These are phyloP conservation scores for Elsinoe ampelina DNA, from an alignment of 2,329 filamentous ascomycete genomes.

Conservation along the genomic window DNA sequence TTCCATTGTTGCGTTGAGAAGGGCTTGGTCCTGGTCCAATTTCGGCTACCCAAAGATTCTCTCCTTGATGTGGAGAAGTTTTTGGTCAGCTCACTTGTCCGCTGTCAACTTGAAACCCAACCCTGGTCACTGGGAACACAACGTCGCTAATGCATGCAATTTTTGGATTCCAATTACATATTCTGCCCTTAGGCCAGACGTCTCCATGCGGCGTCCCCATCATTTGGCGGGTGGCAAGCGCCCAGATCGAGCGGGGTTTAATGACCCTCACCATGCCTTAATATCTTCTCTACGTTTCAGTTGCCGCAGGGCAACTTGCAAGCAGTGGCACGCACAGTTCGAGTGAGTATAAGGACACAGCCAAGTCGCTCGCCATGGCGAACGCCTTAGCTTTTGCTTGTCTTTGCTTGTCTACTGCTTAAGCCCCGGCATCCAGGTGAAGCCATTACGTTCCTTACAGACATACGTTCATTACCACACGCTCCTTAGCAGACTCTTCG, in stretches of 20 bases:
- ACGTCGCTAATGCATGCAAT: too few species aligned
- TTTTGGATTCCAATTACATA: background rate
- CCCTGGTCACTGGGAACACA: background rate
- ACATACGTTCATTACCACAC: constrained; percentile 7
- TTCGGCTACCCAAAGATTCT: too few species aligned
- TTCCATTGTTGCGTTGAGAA: too few species aligned
- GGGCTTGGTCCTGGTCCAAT: too few species aligned
- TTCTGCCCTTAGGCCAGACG: background rate
- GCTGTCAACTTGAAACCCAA: constrained; percentile 8
- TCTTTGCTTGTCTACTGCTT: background rate
- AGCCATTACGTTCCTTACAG: constrained; percentile 5
- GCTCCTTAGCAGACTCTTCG: constrained; percentile 2
- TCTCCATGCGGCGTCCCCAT: background rate
- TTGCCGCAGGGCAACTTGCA: background rate
- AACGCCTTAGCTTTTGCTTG: constrained; percentile 2
- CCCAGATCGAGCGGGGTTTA: background rate
- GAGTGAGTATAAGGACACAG: constrained; percentile 3
- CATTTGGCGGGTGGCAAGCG: background rate
- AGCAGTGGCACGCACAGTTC: background rate
- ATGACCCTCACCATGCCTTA: background rate
- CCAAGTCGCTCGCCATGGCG: constrained; percentile 1
- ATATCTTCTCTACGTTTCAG: constrained; percentile 8
- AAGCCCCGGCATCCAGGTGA: constrained; percentile 6
- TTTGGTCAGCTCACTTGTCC: background rate
- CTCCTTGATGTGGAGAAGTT: too few species aligned